Evolutionary conservation across 176 grass and related monocot species (phyloP).

Genomic region (Puya raimondii): DNA sequence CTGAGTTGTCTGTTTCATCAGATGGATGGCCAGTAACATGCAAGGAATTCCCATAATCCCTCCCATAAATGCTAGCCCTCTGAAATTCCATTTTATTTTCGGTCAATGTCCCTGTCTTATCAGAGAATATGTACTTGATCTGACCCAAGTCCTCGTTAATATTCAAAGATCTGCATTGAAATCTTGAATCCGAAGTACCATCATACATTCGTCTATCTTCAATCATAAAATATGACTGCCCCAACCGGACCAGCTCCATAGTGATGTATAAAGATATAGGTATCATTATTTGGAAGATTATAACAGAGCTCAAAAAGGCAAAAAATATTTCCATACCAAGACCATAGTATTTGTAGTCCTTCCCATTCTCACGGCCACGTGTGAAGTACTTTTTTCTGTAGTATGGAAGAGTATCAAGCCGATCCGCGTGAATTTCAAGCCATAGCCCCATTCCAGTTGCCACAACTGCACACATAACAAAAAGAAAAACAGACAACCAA

Average conservation of each 20-base stretch:
- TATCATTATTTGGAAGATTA: constrained; percentile 99
- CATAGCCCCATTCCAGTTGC: constrained; percentile 96
- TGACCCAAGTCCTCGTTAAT: constrained; percentile 98
- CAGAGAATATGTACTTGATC: constrained; percentile 94
- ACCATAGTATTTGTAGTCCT: constrained; percentile 91
- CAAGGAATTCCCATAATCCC: constrained; percentile 73
- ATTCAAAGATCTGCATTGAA: constrained; percentile 98
- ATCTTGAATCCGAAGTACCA: constrained; percentile 80
- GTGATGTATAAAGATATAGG: constrained; percentile 99
- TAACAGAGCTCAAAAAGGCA: constrained; percentile 98
- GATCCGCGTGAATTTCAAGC: constrained; percentile 67
- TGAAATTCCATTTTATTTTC: constrained; percentile 98
- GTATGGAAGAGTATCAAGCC: constrained; percentile 80
- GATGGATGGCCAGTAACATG: constrained; percentile 41
- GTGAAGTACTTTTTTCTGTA: constrained; percentile 92
- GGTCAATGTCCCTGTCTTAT: constrained; percentile 97
- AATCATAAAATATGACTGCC: constrained; percentile 99
- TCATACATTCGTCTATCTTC: constrained; percentile 92
- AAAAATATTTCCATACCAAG: constrained; percentile 93
- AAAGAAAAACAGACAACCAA: constrained; percentile 96
- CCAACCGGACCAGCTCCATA: constrained; percentile 92
- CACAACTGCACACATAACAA: constrained; percentile 87
- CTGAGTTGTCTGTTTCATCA: constrained; percentile 62
- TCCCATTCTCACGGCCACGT: constrained; percentile 61
- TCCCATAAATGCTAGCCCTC: constrained; percentile 80